A percentile compares a stretch with the other conserved stretches of the same genome.
phyloP scores from a whole-genome alignment of 176 grass and related monocot genomes.

The Juncus inflexus region DNA sequence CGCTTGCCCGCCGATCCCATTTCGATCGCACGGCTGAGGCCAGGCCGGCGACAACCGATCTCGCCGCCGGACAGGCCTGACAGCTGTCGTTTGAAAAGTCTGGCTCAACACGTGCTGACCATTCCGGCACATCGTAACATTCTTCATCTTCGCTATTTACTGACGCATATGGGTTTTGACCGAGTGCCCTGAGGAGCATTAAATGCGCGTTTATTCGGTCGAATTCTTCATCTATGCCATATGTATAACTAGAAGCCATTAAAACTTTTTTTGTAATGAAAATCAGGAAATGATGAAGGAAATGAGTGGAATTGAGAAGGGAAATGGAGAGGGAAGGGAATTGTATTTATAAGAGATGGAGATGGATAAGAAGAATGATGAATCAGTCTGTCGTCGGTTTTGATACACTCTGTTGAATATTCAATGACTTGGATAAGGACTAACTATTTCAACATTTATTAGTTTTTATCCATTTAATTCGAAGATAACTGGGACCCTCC shows the following conservation, averaged over 20 bases:
- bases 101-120: not conserved
- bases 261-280: conserved; percentile 1
- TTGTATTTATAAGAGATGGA: conserved; percentile 1
- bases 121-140: conserved; percentile 15
- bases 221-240: conserved; percentile 22
- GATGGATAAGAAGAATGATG: conserved; percentile 12
- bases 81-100: conserved; percentile 14
- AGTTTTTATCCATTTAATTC: no score
- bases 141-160: conserved; percentile 18
- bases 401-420: no score
- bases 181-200: conserved; percentile 17
- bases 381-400: no score
- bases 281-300: conserved; percentile 1
- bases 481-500: no score
- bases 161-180: conserved; percentile 4
- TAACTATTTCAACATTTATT: no score
- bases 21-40: conserved; percentile 7
- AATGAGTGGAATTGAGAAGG: not conserved
- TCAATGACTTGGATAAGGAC: no score
- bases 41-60: conserved; percentile 11
- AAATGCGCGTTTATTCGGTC: conserved; percentile 19
- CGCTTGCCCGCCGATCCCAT: conserved; percentile 2
- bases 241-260: conserved; percentile 19
- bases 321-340: not conserved
- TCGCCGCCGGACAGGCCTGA: conserved; percentile 10